A percentile compares a stretch with the other conserved stretches of the same genome.
Evolutionary conservation across 176 grass and related monocot genomes (phyloP).

Genomic region (Carex cristatella): DNA sequence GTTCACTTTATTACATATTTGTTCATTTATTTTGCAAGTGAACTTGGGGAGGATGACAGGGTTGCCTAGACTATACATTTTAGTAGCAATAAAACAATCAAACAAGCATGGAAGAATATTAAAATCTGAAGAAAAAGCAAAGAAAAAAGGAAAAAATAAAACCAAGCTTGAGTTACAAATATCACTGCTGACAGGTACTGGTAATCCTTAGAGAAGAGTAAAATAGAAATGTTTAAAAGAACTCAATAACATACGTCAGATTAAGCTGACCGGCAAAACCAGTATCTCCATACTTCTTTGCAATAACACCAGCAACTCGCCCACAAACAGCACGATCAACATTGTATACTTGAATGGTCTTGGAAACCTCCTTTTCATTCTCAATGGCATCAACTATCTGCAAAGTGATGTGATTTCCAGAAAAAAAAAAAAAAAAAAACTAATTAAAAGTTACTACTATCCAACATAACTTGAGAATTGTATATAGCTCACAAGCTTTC

Average conservation of each 20-base stretch:
- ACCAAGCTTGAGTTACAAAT: not conserved
- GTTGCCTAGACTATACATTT: not conserved
- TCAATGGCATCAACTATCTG: conserved; percentile 93
- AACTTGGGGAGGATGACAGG: not conserved
- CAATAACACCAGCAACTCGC: conserved; percentile 87
- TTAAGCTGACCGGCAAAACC: conserved; percentile 95
- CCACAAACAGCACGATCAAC: conserved; percentile 97
- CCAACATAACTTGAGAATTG: not conserved
- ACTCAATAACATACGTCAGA: conserved; percentile 51
- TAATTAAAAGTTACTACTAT: conserved; percentile 5
- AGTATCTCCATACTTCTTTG: conserved; percentile 94
- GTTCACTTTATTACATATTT: conserved; percentile 3
- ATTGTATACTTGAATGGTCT: conserved; percentile 79
- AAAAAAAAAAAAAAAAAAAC: not conserved
- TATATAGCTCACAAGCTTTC: not conserved
- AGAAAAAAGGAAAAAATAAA: conserved; percentile 10
- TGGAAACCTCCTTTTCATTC: conserved; percentile 79
- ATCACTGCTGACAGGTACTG: not conserved
- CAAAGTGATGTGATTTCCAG: conserved; percentile 19
- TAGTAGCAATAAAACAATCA: not conserved
- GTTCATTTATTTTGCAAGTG: conserved; percentile 1
- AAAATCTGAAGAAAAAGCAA: not conserved
- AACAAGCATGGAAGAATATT: not conserved
- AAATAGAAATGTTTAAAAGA: not conserved
- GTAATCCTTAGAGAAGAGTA: not conserved